These are phyloP conservation scores for Hygrophoropsis aurantiaca DNA, from an alignment of 768 basidiomycete genomes.

Conservation along the genomic window DNA sequence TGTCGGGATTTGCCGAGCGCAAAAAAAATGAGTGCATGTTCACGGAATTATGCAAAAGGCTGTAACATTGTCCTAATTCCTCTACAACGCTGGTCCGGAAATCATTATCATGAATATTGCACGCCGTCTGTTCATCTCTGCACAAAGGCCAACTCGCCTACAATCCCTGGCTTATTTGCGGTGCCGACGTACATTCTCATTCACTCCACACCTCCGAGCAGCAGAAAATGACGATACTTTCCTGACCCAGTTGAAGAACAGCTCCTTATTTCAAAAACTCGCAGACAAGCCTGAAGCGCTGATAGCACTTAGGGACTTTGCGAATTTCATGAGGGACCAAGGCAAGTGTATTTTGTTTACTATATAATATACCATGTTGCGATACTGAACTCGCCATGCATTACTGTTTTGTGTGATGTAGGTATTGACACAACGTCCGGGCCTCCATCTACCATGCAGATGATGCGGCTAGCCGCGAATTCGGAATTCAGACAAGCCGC, in stretches of 20 bases:
- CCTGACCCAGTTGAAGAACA: constrained; percentile 43
- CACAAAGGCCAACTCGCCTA: constrained; percentile 16
- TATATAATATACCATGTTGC: not conserved
- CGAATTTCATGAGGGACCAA: constrained; percentile 44
- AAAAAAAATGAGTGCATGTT: too few relatives aligned
- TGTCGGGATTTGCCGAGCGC: too few relatives aligned
- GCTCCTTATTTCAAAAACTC: constrained; percentile 47
- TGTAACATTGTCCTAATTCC: too few relatives aligned
- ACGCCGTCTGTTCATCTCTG: constrained; percentile 13
- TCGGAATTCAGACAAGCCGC: constrained; percentile 52
- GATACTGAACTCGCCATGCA: too few relatives aligned
- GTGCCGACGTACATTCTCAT: constrained; percentile 28
- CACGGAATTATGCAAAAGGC: too few relatives aligned
- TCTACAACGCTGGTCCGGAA: too few relatives aligned
- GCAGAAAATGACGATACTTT: constrained; percentile 34
- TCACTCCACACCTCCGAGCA: constrained; percentile 27
- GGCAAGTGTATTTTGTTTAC: constrained; percentile 30
- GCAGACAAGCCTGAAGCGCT: constrained; percentile 50
- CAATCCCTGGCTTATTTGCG: constrained; percentile 6
- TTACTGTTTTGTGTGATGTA: constrained; percentile 19
- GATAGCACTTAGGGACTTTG: constrained; percentile 45
- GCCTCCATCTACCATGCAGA: constrained; percentile 48
- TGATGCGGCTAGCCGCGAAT: constrained; percentile 54
- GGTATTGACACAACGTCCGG: constrained; percentile 49
- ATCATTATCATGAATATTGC: constrained; percentile 19